Base-by-base conservation (phyloP, 108 stramenopile genomes). In the Pinguiococcus pyrenoidosus region DNA sequence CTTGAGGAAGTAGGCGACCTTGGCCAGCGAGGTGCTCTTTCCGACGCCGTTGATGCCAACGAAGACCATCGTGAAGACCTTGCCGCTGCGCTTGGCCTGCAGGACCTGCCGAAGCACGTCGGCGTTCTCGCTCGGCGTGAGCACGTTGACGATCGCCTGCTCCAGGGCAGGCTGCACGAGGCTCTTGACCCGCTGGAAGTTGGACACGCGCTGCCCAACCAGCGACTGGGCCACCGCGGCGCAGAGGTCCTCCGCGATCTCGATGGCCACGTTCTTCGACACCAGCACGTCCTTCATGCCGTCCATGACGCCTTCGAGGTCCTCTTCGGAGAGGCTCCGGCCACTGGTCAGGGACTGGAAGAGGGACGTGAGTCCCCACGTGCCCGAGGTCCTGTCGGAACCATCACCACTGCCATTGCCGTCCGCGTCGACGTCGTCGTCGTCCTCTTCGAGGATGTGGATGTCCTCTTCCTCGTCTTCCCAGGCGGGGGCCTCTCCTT, bases 1-100 rank as follows among this genome's bases (percentile, higher is more conserved):
- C 65, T 73, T 73, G 29, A 74, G 62, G 30, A 73, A 70, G 58
- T 73, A 74, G 29, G 51, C 56, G 29, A 74, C 71, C 66, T 74
- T 74, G 24, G 71, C 44, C 13, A 74, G 60, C 8, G 59, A 56
- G 20, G 73, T 74, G 4, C 56, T 60, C 54, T 74, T 74, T 17
- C 73, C 73, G 28, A 74, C 73, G 29, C 92, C 92, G 66, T 95
- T 95, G 56, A 95, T 87, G 10, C 92, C 92, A n/a, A 85, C 76
- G 54, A 90, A 87, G 6, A 82, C 84, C 70, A 92, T 18, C 17
- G 21, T 40, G 39, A 40, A 40, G 21, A 8, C 7, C 10, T 4
- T 6, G 7, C 21, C 39, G 16, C 16, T 40, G 7, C 27, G 24
- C 29, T 20, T 23, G n/a, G 44, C 42, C 14, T 32, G 55, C 2